Evolutionary conservation across 1,284 basidiomycete genomes (phyloP).

Genomic region (Heliocybe sulcata): DNA sequence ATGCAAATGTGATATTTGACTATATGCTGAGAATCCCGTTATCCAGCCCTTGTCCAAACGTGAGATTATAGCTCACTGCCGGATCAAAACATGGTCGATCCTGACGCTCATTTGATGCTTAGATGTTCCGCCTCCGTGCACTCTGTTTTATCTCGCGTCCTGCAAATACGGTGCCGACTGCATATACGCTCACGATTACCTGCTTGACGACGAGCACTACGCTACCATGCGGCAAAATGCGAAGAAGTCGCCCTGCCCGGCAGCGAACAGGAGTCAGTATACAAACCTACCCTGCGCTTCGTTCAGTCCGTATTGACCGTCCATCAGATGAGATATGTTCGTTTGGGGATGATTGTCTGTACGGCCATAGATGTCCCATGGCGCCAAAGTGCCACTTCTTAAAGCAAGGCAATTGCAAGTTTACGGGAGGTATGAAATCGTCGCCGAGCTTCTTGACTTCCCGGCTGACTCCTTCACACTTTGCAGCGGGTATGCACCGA

Average conservation of each 20-base stretch:
- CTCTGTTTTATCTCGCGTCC: slow-evolving; percentile 48
- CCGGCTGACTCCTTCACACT: slow-evolving; percentile 16
- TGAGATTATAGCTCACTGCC: slow-evolving; percentile 23
- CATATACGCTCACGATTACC: slow-evolving; percentile 52
- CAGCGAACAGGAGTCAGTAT: slow-evolving; percentile 39
- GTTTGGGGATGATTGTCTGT: slow-evolving; percentile 53
- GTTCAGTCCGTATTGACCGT: background rate
- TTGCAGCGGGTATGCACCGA: slow-evolving; percentile 15
- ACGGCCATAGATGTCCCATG: slow-evolving; percentile 50
- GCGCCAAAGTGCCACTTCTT: slow-evolving; percentile 41
- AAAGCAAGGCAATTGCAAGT: slow-evolving; percentile 50
- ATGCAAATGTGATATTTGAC: background rate
- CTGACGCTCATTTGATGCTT: slow-evolving; percentile 8
- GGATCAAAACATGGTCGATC: slow-evolving; percentile 2
- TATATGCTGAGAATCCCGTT: background rate
- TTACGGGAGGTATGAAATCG: slow-evolving; percentile 39
- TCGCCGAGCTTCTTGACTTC: slow-evolving; percentile 13
- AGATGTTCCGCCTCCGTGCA: slow-evolving; percentile 59
- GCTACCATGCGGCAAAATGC: slow-evolving; percentile 43
- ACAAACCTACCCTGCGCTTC: background rate
- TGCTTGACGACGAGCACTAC: slow-evolving; percentile 42
- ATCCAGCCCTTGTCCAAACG: slow-evolving; percentile 48
- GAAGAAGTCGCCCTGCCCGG: slow-evolving; percentile 51
- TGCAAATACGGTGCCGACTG: slow-evolving; percentile 49
- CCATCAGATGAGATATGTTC: slow-evolving; percentile 40